Conservation (phyloP, 768 basidiomycete species). For the Podaxis rugospora region DNA sequence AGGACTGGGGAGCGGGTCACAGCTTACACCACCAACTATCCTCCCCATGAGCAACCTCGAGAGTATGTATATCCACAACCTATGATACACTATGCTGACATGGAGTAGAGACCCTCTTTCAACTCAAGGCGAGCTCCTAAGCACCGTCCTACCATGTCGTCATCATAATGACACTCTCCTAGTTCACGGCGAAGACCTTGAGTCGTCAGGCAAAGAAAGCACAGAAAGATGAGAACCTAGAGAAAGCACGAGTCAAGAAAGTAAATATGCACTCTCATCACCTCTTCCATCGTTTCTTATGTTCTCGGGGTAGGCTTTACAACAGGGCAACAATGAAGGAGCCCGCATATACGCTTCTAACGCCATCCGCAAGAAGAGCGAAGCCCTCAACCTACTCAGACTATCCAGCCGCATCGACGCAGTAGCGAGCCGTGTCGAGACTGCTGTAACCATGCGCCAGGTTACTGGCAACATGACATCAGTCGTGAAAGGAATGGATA, state of each 20-base stretch:
- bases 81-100: conserved; percentile 23
- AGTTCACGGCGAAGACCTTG: conserved; percentile 98
- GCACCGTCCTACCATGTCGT: conserved; percentile 6
- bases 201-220: conserved; percentile 96
- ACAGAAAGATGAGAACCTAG: conserved; percentile 86
- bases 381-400: conserved; percentile 86
- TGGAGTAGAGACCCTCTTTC: conserved; percentile 87
- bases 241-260: conserved; percentile 93
- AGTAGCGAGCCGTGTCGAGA: conserved; percentile 94
- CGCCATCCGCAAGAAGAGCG: conserved; percentile 97
- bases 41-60: conserved; percentile 75
- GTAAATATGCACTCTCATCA: conserved; percentile 30
- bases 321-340: conserved; percentile 95
- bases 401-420: conserved; percentile 93
- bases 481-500: conserved; percentile 97
- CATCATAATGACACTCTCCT: conserved; percentile 1
- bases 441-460: conserved; percentile 96
- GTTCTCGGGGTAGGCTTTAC: conserved; percentile 64
- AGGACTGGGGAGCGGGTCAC: neutral
- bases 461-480: conserved; percentile 96
- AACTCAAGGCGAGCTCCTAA: conserved; percentile 73
- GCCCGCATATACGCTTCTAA: conserved; percentile 98
- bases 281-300: conserved; percentile 1
- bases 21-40: conserved; percentile 15
- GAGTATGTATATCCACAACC: conserved; percentile 51